Evolutionary conservation across 2,329 filamentous ascomycete species (phyloP).

Genomic region (Teratosphaeriaceae sp.): DNA sequence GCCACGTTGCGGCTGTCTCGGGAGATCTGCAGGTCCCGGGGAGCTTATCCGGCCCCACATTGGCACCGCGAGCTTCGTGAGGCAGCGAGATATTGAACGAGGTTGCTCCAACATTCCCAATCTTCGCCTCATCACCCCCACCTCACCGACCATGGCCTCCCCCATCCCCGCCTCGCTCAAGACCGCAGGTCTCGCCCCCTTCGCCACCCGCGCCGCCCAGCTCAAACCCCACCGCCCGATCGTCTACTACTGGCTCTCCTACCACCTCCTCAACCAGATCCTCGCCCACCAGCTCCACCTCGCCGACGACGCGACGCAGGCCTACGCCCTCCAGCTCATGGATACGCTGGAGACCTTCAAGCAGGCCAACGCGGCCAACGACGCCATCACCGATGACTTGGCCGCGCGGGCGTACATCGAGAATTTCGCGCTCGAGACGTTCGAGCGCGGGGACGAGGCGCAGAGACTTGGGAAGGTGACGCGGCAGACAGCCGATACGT

Average conservation of each 20-base stretch:
- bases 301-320: constrained; percentile 66
- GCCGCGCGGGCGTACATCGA: constrained; percentile 89
- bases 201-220: constrained; percentile 76
- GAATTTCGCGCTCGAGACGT: constrained; percentile 85
- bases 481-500: constrained; percentile 88
- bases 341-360: constrained; percentile 85
- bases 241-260: constrained; percentile 56
- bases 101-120: neutral
- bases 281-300: constrained; percentile 73
- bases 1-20: too few species aligned
- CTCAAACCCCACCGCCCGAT: constrained; percentile 80
- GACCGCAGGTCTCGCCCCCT: constrained; percentile 66
- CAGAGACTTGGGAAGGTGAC: constrained; percentile 59
- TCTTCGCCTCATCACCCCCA: neutral
- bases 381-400: constrained; percentile 76
- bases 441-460: constrained; percentile 74
- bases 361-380: too few species aligned
- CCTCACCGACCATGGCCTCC: constrained; percentile 58
- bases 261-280: constrained; percentile 90
- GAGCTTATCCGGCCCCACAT: too few species aligned
- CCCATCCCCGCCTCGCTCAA: constrained; percentile 51
- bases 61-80: neutral
- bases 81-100: too few species aligned
- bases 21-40: too few species aligned
- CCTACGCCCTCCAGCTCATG: constrained; percentile 79